Percentiles rank a stretch among this genome's conserved stretches.
Evolutionary conservation across 345 rosid genomes (phyloP).

Genomic region (Tarenaya hassleriana): DNA sequence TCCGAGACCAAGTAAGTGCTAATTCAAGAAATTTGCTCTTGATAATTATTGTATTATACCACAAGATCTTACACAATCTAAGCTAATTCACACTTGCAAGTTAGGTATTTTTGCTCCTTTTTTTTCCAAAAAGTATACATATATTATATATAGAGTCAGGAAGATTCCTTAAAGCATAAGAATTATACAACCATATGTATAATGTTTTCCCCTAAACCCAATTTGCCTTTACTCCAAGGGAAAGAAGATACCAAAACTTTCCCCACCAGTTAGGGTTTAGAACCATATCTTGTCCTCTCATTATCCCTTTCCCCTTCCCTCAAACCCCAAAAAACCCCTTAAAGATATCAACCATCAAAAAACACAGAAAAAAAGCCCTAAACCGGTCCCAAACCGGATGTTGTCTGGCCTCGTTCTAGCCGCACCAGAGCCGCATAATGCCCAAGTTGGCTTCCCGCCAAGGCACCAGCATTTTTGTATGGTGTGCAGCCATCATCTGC

Average conservation of each 20-base stretch:
- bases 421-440: slow-evolving; percentile 28
- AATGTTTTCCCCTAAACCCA: slow-evolving; percentile 18
- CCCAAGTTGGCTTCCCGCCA: slow-evolving; percentile 20
- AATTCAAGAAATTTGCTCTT: too few relatives aligned
- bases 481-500: slow-evolving; percentile 76
- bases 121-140: background rate
- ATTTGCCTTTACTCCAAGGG: slow-evolving; percentile 37
- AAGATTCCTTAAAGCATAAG: slow-evolving; percentile 27
- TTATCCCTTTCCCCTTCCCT: slow-evolving; percentile 7
- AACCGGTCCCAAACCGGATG: slow-evolving; percentile 21
- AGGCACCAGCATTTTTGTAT: slow-evolving; percentile 50
- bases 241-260: slow-evolving; percentile 81
- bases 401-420: slow-evolving; percentile 15
- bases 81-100: slow-evolving; percentile 24
- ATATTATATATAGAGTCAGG: slow-evolving; percentile 8
- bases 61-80: slow-evolving; percentile 7
- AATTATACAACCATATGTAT: slow-evolving; percentile 6
- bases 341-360: background rate
- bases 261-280: slow-evolving; percentile 36
- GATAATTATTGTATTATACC: too few relatives aligned
- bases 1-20: too few relatives aligned
- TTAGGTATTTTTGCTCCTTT: slow-evolving; percentile 20
- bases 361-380: slow-evolving; percentile 18
- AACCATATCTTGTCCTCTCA: slow-evolving; percentile 24
- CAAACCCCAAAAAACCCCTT: slow-evolving; percentile 5